Percentiles rank a stretch among this genome's conserved stretches.
These are phyloP conservation scores for Cucurbita ficifolia DNA, from an alignment of 306 rosid species.

Conservation along the genomic window DNA sequence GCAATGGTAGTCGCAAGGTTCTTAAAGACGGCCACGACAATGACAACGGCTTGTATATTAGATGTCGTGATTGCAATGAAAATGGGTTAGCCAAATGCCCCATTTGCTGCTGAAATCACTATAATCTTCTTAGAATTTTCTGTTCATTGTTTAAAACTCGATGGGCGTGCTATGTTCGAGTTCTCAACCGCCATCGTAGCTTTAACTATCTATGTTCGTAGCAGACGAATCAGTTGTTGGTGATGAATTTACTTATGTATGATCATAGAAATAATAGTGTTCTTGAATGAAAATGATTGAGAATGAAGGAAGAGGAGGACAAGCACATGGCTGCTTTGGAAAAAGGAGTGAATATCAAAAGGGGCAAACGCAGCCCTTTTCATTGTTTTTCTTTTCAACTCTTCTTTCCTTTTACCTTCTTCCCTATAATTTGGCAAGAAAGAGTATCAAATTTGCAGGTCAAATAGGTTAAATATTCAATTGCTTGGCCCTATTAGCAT, in stretches of 20 bases:
- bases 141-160: neutral
- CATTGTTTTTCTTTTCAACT: neutral
- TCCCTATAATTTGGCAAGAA: neutral
- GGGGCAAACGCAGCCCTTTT: neutral
- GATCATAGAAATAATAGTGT: neutral
- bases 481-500: neutral
- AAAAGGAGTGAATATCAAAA: conserved; percentile 9
- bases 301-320: conserved; percentile 17
- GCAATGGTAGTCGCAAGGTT: conserved; percentile 68
- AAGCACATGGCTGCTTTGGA: conserved; percentile 35
- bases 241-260: neutral
- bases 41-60: conserved; percentile 17
- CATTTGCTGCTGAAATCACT: conserved; percentile 44
- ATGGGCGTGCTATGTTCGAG: neutral
- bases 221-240: neutral
- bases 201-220: neutral
- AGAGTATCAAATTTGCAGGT: neutral
- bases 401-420: neutral
- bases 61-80: conserved; percentile 70
- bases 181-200: neutral
- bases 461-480: neutral
- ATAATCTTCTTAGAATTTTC: neutral
- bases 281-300: neutral
- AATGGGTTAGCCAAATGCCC: conserved; percentile 76
- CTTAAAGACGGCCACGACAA: conserved; percentile 17